Evolutionary conservation across 805 yeast species (phyloP).

Genomic region (Yarrowia phangngaensis): DNA sequence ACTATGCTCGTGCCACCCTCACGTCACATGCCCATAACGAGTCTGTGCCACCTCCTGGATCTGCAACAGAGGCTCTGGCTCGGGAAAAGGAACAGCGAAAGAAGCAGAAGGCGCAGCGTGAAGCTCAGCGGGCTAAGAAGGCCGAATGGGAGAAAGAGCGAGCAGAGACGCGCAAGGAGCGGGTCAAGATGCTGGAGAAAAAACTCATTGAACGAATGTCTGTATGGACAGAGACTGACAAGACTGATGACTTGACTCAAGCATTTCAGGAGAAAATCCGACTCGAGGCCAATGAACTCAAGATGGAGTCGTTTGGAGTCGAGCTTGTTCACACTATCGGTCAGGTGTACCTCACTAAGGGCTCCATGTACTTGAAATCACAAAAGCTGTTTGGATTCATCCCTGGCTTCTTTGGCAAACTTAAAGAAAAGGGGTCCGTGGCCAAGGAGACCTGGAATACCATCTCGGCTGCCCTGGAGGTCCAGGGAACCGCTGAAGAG

Average conservation of each 20-base stretch:
- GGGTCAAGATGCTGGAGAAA: conserved; percentile 57
- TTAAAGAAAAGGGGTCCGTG: conserved; percentile 78
- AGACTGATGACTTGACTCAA: conserved; percentile 56
- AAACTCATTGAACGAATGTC: conserved; percentile 56
- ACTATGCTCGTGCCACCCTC: neutral
- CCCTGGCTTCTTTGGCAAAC: conserved; percentile 73
- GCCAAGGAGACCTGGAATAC: conserved; percentile 82
- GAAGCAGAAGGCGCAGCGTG: conserved; percentile 38
- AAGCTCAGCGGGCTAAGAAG: conserved; percentile 49
- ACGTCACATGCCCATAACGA: neutral
- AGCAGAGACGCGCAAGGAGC: conserved; percentile 58
- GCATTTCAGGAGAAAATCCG: conserved; percentile 62
- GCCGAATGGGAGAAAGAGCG: conserved; percentile 77
- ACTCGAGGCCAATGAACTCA: conserved; percentile 84
- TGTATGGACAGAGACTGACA: conserved; percentile 58
- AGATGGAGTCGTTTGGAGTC: conserved; percentile 92
- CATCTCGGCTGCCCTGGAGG: conserved; percentile 79
- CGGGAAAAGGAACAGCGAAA: conserved; percentile 37
- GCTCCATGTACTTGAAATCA: conserved; percentile 66
- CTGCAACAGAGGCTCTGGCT: conserved; percentile 17
- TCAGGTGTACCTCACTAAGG: conserved; percentile 68
- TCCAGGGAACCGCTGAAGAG: conserved; percentile 72
- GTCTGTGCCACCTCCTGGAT: conserved; percentile 15
- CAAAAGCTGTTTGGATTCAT: conserved; percentile 75
- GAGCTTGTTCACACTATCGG: conserved; percentile 81